Evolutionary conservation across 768 basidiomycete species (phyloP).

Genomic region (Mycena alexandri): DNA sequence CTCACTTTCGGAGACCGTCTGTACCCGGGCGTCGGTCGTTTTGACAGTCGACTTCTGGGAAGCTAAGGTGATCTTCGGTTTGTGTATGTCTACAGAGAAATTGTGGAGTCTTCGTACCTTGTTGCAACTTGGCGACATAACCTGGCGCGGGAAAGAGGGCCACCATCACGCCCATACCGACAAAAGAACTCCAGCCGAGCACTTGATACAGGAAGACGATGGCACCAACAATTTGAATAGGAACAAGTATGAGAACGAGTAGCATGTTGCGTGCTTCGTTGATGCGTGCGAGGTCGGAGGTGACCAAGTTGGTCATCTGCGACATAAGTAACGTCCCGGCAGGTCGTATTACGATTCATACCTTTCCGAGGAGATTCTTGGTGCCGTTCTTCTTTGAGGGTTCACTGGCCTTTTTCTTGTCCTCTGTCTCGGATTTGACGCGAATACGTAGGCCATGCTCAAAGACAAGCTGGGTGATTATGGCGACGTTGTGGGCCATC

Average conservation of each 20-base stretch:
- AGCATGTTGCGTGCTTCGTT: conserved; percentile 12
- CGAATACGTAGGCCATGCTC: conserved; percentile 71
- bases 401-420: conserved; percentile 1
- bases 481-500: conserved; percentile 60
- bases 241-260: conserved; percentile 40
- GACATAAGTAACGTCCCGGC: too few relatives aligned
- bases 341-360: too few relatives aligned
- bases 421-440: conserved; percentile 58
- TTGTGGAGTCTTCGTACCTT: conserved; percentile 39
- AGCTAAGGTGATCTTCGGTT: conserved; percentile 12
- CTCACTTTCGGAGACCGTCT: conserved; percentile 72
- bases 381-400: conserved; percentile 36
- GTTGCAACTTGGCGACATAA: conserved; percentile 61
- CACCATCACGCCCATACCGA: conserved; percentile 59
- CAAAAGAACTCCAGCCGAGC: conserved; percentile 68
- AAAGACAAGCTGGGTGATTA: conserved; percentile 58
- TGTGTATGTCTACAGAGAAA: neutral
- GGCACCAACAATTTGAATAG: conserved; percentile 53
- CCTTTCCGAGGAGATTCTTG: conserved; percentile 74
- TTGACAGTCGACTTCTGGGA: conserved; percentile 65
- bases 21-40: conserved; percentile 72
- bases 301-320: conserved; percentile 78
- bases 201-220: conserved; percentile 59
- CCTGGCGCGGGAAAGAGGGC: conserved; percentile 69
- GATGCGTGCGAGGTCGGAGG: conserved; percentile 59